Evolutionary conservation across 371 early-diverging fungal species (phyloP), one percentile per base, ranked within the genome.

Genomic region (Haplosporangium sp.): DNA sequence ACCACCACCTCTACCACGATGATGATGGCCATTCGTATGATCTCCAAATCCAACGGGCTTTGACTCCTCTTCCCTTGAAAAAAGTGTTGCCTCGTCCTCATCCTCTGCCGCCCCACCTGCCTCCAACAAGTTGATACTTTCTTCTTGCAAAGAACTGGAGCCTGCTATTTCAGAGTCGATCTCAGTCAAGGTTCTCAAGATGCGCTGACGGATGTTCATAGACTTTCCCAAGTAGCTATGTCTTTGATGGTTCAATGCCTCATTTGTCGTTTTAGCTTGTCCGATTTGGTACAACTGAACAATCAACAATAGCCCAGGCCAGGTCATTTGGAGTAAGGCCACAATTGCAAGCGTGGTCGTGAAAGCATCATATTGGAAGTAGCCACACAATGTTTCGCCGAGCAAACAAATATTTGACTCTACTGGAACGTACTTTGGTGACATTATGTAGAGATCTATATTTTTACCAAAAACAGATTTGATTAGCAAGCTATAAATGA

Each of bases 221-320:
- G 77, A 68, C 13, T 67, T 62, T 19, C 81, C 74, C 35, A 86
- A 72, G 57, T 87, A 88, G 0, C 83, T 64, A 67, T 91, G 90
- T 50, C 88, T 85, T 45, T 88, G 89, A 10, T 82, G 87, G 55
- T 96, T 97, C 67, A 92, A 87, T 53, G 92, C 84, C 77, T 98
- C 99, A 84, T 97, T 97, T 11, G 98, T 98, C 1, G 99, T 98
- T 66, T 88, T 86, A 7, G 88, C 92, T 8, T 86, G 84, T 0
- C 93, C 87, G 27, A 98, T 88, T 78, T 96, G 97, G 73, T 89
- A 93, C 2, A 88, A 65, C 77, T 98, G 99, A 4, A 90, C 88
- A 10, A 85, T 55, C 39, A 95, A 78, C 61, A 98, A 78, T 65
- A 95, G 88, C 19, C 86, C 67, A 15, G 94, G 90, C 99, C 99